phyloP scores from a whole-genome alignment of 73 alveolate genomes.

The Paramecium bursaria region DNA sequence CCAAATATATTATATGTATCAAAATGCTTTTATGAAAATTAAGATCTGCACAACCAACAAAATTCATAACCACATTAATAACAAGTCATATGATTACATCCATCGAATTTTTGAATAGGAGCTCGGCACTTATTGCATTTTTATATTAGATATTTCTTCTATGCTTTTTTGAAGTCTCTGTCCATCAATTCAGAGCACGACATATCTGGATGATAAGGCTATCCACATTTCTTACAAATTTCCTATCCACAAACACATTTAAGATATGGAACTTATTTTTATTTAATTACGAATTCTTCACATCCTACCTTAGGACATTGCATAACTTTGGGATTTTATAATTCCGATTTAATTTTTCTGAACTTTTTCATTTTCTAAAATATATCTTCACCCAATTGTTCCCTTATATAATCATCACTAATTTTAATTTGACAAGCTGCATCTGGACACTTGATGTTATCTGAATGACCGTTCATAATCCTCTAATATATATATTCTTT shows the following conservation, averaged over 20 bases:
- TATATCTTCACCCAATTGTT: conserved; percentile 34
- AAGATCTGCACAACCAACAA: conserved; percentile 91
- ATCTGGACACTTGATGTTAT: conserved; percentile 63
- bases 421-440: conserved; percentile 35
- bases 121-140: conserved; percentile 87
- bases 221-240: conserved; percentile 76
- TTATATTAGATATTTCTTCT: conserved; percentile 75
- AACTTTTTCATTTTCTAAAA: conserved; percentile 65
- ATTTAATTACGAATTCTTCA: conserved; percentile 70
- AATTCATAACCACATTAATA: conserved; percentile 84
- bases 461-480: conserved; percentile 36
- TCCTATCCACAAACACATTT: conserved; percentile 70
- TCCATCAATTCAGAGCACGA: conserved; percentile 73
- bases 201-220: conserved; percentile 67
- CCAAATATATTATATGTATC: conserved; percentile 75
- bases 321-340: conserved; percentile 72
- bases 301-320: conserved; percentile 81
- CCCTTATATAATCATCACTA: conserved; percentile 52
- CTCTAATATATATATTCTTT: conserved; percentile 17
- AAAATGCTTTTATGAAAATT: conserved; percentile 74
- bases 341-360: conserved; percentile 59
- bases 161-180: conserved; percentile 73
- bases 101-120: conserved; percentile 83
- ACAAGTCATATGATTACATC: conserved; percentile 97
- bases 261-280: conserved; percentile 19